Percentiles rank a stretch among this genome's conserved stretches.
These are phyloP conservation scores for Populus euphratica DNA, from an alignment of 345 rosid species.

Conservation along the genomic window DNA sequence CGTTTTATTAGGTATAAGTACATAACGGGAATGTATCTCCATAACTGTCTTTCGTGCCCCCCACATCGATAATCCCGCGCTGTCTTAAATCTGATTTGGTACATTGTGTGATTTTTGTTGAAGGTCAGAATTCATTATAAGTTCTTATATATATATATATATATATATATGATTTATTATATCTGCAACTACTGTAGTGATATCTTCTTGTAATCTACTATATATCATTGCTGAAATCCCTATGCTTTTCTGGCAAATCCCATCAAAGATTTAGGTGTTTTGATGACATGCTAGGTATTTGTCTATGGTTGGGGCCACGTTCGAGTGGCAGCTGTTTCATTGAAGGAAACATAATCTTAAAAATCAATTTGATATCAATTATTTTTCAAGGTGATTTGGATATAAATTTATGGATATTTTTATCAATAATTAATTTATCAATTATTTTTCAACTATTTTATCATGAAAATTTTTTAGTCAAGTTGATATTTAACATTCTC, in stretches of 20 bases:
- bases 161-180: neutral
- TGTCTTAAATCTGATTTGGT: too few relatives aligned
- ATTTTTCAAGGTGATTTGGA: too few relatives aligned
- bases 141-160: neutral
- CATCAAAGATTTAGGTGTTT: neutral
- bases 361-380: neutral
- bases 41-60: conserved; percentile 28
- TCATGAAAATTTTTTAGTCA: neutral
- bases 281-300: neutral
- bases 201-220: neutral
- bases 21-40: neutral
- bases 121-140: neutral
- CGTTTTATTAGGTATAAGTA: neutral
- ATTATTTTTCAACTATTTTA: neutral
- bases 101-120: neutral
- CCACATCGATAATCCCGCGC: conserved; percentile 9
- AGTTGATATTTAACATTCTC: neutral
- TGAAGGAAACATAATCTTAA: conserved; percentile 19
- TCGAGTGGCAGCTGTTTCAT: conserved; percentile 23
- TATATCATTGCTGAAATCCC: neutral
- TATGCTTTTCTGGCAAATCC: conserved; percentile 14
- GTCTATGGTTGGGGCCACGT: conserved; percentile 47
- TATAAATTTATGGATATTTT: too few relatives aligned
- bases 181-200: neutral
- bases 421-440: too few relatives aligned